Percentiles rank a stretch among this genome's conserved stretches.
These are phyloP conservation scores for Colletotrichum endophyticum DNA, from an alignment of 2,329 filamentous ascomycete species.

Conservation along the genomic window DNA sequence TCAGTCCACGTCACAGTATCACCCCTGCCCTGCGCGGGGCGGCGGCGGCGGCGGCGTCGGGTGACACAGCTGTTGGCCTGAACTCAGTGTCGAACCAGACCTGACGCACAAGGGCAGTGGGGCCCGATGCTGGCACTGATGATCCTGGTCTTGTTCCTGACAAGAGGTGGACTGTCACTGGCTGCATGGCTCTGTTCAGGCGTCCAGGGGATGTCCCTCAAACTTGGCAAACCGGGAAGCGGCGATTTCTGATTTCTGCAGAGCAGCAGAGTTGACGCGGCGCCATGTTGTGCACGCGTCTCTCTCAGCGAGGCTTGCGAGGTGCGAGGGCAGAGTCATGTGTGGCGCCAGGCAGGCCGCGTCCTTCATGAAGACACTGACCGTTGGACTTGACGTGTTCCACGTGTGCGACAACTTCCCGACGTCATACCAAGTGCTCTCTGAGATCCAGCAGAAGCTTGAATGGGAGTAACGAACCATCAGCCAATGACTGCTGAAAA, in stretches of 20 bases:
- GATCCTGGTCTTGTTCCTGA: neutral
- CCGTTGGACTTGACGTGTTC: neutral
- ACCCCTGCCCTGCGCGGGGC: neutral
- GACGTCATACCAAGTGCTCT: neutral
- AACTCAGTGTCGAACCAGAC: neutral
- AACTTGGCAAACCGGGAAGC: neutral
- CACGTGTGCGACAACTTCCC: neutral
- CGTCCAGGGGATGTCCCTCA: neutral
- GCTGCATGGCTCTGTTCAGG: neutral
- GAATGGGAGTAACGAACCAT: neutral
- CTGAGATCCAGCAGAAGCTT: neutral
- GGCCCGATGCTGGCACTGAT: neutral
- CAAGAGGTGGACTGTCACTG: neutral
- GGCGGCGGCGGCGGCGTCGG: neutral
- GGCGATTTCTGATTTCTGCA: neutral
- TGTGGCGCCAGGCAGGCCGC: too few species aligned
- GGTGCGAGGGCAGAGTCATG: neutral
- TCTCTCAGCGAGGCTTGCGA: neutral
- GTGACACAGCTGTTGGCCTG: neutral
- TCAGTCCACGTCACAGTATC: neutral
- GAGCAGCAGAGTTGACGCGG: neutral
- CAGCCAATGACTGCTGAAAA: neutral
- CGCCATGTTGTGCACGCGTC: neutral
- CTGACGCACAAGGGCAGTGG: neutral
- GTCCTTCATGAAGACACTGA: neutral